These are phyloP conservation scores for Suillus cothurnatus DNA, from an alignment of 768 basidiomycete species.

Conservation along the genomic window DNA sequence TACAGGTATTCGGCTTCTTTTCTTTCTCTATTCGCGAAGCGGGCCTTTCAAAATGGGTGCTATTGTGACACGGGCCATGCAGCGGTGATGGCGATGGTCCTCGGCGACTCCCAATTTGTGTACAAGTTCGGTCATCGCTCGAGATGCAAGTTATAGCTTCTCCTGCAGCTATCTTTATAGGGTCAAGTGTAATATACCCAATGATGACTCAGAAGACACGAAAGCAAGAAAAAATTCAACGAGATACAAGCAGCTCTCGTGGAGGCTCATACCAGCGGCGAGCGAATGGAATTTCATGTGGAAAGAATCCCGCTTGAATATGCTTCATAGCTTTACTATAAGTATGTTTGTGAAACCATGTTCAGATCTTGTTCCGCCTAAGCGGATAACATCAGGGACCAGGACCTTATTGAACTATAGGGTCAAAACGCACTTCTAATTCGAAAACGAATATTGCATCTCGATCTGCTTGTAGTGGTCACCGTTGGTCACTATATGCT, in stretches of 20 bases:
- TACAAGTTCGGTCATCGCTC: constrained; percentile 76
- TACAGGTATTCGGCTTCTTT: background rate
- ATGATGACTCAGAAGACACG: constrained; percentile 27
- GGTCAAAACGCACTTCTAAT: background rate
- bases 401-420: background rate
- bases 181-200: constrained; percentile 22
- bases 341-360: background rate
- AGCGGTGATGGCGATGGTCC: background rate
- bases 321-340: background rate
- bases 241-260: constrained; percentile 27
- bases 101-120: constrained; percentile 56
- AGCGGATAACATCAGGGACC: background rate
- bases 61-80: background rate
- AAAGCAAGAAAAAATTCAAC: constrained; percentile 25
- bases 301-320: background rate
- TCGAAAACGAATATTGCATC: background rate
- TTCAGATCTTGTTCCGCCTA: background rate
- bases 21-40: constrained; percentile 21
- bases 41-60: background rate
- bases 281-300: constrained; percentile 50
- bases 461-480: background rate
- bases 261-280: constrained; percentile 38
- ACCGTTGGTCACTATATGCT: background rate
- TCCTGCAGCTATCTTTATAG: constrained; percentile 59
- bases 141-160: constrained; percentile 54